Base-by-base conservation (phyloP, 345 rosid genomes). In the Corchorus olitorius region DNA sequence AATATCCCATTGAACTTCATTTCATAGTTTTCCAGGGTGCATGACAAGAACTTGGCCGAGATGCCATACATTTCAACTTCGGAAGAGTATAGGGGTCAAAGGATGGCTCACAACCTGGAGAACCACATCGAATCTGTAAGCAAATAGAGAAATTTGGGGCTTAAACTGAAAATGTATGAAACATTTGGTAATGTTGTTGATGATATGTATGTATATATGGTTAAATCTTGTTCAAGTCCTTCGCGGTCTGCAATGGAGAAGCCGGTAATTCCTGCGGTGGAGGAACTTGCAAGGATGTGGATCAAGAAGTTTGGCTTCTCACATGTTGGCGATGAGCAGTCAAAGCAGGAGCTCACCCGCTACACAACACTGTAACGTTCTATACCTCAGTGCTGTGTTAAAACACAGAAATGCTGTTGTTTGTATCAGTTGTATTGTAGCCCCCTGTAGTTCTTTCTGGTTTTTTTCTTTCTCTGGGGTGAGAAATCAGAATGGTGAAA, bases 41-140 rank as follows among this genome's bases (percentile, higher is more conserved):
- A 84, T 14, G 82, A 81, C 0, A 73, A 34, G 6, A 64, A 72
- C 34, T 7, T 84, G 10, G 87, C 84, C 0, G 86, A 84, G 50
- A 84, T 84, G 86, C 86, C 86, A 8, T 84, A 34, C 75, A 76
- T 84, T 3, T 82, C 70, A 63, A 84, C 84, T 15, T 72, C 52
- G 4, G 14, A 33, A 3, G 41, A 53, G 7, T 76, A 48, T 33
- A 81, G 87, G 74, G 11, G 39, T 0, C 49, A 22, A 65, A 79
- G 87, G 45, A 52, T 81, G 80, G 62, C 73, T 19, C 65, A 19
- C 1, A 52, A 39, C 10, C 69, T 84, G 9, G 45, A 64, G 0
- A 15, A 34, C 22, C 49, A 53, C 0, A 15, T 84, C 4, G 80
- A 75, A 72, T 58, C 77, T 13, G 84, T 81, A 37, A 75, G 79